Conservation (phyloP, 2,329 filamentous ascomycete genomes). For the Cladosporium sp. region DNA sequence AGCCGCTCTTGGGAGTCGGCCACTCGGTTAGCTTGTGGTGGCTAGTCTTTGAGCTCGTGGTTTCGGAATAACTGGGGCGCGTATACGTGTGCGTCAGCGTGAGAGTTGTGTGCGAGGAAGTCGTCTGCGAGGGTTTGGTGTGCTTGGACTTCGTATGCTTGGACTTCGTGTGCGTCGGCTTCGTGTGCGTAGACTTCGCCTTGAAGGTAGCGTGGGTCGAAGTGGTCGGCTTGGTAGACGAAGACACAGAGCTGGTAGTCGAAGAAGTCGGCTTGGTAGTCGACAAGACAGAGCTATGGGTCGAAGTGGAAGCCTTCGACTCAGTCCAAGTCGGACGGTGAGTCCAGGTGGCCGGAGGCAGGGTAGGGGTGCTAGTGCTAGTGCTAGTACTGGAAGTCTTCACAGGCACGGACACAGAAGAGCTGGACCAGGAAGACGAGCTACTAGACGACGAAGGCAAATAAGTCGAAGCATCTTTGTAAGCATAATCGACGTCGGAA, state of each 20-base stretch:
- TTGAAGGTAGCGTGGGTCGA: neutral
- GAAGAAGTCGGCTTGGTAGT: neutral
- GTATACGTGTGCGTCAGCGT: too few relatives aligned
- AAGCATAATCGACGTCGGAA: conserved; percentile 15
- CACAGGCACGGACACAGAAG: neutral
- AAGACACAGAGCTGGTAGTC: neutral
- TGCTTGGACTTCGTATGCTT: neutral
- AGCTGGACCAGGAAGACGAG: neutral
- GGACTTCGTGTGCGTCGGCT: neutral
- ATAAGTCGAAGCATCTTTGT: conserved; percentile 3
- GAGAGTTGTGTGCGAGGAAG: too few relatives aligned
- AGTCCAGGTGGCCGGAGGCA: neutral
- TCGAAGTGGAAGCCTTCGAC: neutral
- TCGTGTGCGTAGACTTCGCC: neutral
- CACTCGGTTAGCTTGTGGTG: too few relatives aligned
- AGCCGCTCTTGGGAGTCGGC: too few relatives aligned
- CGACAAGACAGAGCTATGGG: neutral
- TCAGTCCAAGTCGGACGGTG: neutral
- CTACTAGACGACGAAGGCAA: neutral
- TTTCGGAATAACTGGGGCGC: too few relatives aligned
- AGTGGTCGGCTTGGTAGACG: neutral
- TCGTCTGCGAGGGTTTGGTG: too few relatives aligned
- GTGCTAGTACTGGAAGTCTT: neutral
- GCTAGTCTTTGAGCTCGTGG: too few relatives aligned
- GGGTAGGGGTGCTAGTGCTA: neutral